Percentiles rank a stretch among this genome's conserved stretches.
Conservation (phyloP, 73 alveolate species). For the Tetrahymena malaccensis region DNA sequence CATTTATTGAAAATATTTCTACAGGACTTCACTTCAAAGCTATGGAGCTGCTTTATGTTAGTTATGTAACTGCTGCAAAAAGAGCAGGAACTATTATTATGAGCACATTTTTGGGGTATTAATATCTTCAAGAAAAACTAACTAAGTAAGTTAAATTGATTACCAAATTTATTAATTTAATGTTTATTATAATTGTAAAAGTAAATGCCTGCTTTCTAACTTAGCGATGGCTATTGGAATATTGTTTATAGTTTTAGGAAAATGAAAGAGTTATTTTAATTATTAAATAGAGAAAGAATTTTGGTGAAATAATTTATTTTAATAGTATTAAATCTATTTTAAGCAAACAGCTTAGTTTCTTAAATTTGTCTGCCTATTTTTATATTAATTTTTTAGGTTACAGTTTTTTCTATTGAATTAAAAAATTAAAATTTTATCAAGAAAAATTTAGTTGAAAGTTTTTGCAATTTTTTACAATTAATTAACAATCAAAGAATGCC, state of each 20-base stretch:
- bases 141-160: background rate
- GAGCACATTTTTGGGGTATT: background rate
- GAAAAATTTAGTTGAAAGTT: too few relatives aligned
- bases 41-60: background rate
- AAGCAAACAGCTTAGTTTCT: too few relatives aligned
- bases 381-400: too few relatives aligned
- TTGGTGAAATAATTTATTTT: too few relatives aligned
- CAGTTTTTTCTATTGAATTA: too few relatives aligned
- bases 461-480: too few relatives aligned
- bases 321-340: too few relatives aligned
- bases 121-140: background rate
- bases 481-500: too few relatives aligned
- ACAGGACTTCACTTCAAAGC: background rate
- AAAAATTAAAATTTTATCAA: too few relatives aligned
- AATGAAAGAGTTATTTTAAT: background rate
- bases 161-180: background rate
- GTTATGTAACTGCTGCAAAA: background rate
- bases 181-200: background rate
- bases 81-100: background rate
- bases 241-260: background rate
- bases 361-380: too few relatives aligned
- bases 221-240: background rate
- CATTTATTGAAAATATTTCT: background rate
- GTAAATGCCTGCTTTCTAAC: background rate
- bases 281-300: background rate